Base-by-base conservation (phyloP, 441 rosid species). In the Breynia disticha region DNA sequence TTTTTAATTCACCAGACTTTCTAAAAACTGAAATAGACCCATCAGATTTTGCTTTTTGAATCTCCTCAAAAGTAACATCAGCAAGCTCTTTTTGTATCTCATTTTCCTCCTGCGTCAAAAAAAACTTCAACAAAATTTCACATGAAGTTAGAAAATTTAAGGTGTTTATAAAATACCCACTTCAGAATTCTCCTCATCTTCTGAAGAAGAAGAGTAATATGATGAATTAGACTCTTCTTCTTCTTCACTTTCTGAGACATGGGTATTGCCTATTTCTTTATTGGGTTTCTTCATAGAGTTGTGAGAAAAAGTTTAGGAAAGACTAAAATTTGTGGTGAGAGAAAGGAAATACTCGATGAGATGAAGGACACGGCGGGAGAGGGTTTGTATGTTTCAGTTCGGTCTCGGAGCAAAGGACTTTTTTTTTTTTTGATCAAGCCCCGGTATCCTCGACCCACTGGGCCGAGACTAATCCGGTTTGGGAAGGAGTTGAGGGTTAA, bases 41-140 rank as follows among this genome's bases (percentile, higher is more conserved):
- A 73, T 84, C 79, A 45, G 86, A 76, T 2, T 76, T 76, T 45
- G 81, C 77, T 58, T 70, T 80, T 63, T 78, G 97, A 38, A 87
- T 72, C 61, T 90, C 95, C 76, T 68, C 97, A 17, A 90, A 82
- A 1, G 97, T 86, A 45, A 78, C 74, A 61, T 81, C 81, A 0
- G 83, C 83, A 35, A 90, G 72, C 60, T 81, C 89, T 28, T 77
- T 77, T 74, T 64, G 73, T 57, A 79, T 72, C 60, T 76, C 90
- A 19, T 54, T 59, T 65, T 70, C 83, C 72, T 87, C 79, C 77
- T 73, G 50, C 54, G 17, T 17, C 17, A 48, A 45, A 42, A 38
- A 9, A 28, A 28, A 28, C n/a, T n/a, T n/a, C n/a, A n/a, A 28
- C 3, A 28, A 28, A 28, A 9, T 4, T 28, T 28, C 35, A 28